Base-by-base conservation (phyloP, 2,329 filamentous ascomycete genomes). In the Aspergillus pseudonomiae region DNA sequence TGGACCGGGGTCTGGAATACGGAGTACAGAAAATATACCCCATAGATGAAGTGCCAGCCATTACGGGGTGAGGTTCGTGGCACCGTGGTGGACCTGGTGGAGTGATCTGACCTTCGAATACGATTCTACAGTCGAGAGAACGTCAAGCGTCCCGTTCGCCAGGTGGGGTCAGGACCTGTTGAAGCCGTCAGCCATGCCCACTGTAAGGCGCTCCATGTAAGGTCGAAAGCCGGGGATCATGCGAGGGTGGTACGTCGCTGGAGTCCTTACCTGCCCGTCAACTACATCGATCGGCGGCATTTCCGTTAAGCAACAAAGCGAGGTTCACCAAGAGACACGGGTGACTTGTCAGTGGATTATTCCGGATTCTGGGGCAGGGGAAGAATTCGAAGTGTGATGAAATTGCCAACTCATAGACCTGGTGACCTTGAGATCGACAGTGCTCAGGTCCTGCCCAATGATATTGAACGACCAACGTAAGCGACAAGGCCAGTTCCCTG, bases 331-430 rank as follows among this genome's bases (percentile, higher is more conserved):
- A 65, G 58, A 57, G 57, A 59, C 45, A 54, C 60, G 64, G 68
- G 63, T 66, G 65, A 66, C 62, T 62, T 65, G 63, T 65, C 61
- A 53, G 57, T 52, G 56, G 59, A 28, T 57, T 57, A 65, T 56
- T 52, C 50, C 46, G 56, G 41, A 48, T 56, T 53, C 56, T 62
- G 64, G 45, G 57, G 57, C 53, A 64, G 43, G 52, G 62, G 41
- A 39, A 59, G 61, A 62, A 54, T 54, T 54, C 45, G 59, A 63
- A 64, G 62, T 55, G 59, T 70, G 68, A 69, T 70, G 64, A 65
- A 69, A 63, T 54, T 74, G 74, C 73, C 74, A 76, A 70, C 74
- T 65, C 74, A 76, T 70, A 73, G 74, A 74, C 74, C 74, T 67
- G 74, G 73, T 76, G 74, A 76, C 74, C 68, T 66, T 63, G 56